Conservation (phyloP, 83 land plant genomes). For the Diphasiastrum complanatum region DNA sequence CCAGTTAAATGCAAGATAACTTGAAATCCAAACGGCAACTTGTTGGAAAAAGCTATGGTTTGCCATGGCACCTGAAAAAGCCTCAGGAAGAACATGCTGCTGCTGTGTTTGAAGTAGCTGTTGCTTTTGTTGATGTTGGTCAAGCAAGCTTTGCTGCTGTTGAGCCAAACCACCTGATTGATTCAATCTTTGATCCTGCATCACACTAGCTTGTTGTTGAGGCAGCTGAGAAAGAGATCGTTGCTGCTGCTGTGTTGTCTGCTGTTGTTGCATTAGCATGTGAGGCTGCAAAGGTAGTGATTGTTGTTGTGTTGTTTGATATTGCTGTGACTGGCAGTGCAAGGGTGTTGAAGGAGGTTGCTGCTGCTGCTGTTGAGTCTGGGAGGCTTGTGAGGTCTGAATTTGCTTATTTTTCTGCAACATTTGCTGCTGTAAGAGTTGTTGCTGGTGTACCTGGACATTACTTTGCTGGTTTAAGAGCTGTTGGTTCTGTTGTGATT, state of each 20-base stretch:
- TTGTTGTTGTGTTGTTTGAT: neutral
- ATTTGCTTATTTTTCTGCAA: no score
- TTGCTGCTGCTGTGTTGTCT: slow-evolving; percentile 6
- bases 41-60: neutral
- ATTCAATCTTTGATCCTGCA: neutral
- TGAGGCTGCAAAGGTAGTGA: neutral
- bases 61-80: no score
- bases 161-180: neutral
- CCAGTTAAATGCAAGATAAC: no score
- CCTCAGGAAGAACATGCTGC: no score
- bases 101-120: no score
- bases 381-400: neutral
- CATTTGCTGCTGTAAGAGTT: neutral
- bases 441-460: slow-evolving; percentile 2
- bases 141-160: neutral
- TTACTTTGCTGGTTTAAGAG: no score
- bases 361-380: neutral
- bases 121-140: no score
- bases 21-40: neutral
- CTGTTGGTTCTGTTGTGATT: slow-evolving; percentile 13
- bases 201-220: neutral
- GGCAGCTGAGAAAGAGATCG: slow-evolving; percentile 2
- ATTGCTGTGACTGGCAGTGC: neutral
- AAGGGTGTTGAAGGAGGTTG: neutral
- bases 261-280: slow-evolving; percentile 12